These are phyloP conservation scores for Prunus padus DNA, from an alignment of 306 rosid genomes.

Conservation along the genomic window DNA sequence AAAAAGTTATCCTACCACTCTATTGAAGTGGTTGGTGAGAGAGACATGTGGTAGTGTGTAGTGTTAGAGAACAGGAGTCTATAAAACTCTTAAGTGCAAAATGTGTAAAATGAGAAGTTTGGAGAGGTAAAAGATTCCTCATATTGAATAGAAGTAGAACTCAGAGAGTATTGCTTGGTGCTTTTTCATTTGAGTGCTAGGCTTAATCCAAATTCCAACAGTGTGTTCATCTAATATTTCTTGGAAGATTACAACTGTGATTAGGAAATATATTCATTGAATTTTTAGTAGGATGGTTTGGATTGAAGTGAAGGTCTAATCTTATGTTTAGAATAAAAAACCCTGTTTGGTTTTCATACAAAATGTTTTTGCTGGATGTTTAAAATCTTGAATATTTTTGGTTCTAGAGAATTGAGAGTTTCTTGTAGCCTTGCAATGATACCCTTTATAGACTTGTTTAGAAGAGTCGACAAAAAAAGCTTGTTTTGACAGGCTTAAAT, in stretches of 20 bases:
- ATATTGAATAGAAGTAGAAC: too few relatives aligned
- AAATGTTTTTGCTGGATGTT: not conserved
- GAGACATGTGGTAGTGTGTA: too few relatives aligned
- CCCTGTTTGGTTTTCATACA: not conserved
- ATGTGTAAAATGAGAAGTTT: too few relatives aligned
- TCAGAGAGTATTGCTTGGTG: too few relatives aligned
- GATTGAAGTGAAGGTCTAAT: not conserved
- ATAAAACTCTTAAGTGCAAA: too few relatives aligned
- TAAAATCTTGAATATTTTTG: not conserved
- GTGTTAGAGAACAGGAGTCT: too few relatives aligned
- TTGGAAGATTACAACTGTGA: not conserved
- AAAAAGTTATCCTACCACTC: too few relatives aligned
- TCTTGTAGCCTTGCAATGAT: not conserved
- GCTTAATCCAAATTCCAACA: too few relatives aligned
- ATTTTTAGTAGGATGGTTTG: not conserved
- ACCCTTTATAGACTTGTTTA: not conserved
- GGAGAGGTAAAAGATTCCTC: too few relatives aligned
- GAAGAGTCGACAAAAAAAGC: not conserved
- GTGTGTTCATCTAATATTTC: not conserved
- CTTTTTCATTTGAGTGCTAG: not conserved
- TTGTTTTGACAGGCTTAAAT: not conserved
- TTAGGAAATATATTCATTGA: not conserved
- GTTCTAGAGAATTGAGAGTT: not conserved
- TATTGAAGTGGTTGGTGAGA: too few relatives aligned
- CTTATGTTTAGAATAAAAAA: not conserved